These are phyloP conservation scores for Chloroidium sp. DNA, from an alignment of 163 green algal species.

Conservation along the genomic window DNA sequence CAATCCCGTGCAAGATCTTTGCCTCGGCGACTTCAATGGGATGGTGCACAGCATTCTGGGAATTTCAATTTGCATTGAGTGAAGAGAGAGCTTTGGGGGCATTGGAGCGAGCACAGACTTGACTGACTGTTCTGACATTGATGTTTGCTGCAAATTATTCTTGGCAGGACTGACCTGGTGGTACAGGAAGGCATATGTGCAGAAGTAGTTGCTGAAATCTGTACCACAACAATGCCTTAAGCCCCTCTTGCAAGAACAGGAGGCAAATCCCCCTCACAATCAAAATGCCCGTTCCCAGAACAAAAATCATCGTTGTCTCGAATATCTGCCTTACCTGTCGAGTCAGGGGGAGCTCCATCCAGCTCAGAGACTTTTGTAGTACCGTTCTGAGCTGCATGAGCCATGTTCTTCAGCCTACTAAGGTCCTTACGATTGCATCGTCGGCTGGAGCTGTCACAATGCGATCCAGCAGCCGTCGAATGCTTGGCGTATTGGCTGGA, in stretches of 20 bases:
- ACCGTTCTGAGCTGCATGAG: too few relatives aligned
- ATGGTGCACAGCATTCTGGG: not conserved
- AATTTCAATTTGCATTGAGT: not conserved
- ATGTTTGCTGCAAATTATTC: too few relatives aligned
- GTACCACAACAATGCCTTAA: not conserved
- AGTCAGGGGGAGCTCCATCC: slow-evolving; percentile 52
- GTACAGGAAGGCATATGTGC: slow-evolving; percentile 85
- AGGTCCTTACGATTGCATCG: too few relatives aligned
- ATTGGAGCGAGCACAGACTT: not conserved
- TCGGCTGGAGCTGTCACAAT: too few relatives aligned
- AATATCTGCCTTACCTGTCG: slow-evolving; percentile 91
- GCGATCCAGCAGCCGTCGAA: too few relatives aligned
- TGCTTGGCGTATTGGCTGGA: too few relatives aligned
- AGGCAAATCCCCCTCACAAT: too few relatives aligned
- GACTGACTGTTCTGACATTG: not conserved
- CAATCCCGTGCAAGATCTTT: not conserved
- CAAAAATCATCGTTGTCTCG: slow-evolving; percentile 22
- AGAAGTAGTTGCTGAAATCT: slow-evolving; percentile 55
- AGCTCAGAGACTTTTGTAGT: slow-evolving; percentile 33
- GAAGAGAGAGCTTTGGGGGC: too few relatives aligned
- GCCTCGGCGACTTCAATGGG: not conserved
- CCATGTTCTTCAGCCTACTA: too few relatives aligned
- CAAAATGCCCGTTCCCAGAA: not conserved
- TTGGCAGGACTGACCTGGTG: slow-evolving; percentile 59
- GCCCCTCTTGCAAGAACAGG: too few relatives aligned